phyloP scores from a whole-genome alignment of 495 filamentous ascomycete species.

The Podospora pseudopauciseta region DNA sequence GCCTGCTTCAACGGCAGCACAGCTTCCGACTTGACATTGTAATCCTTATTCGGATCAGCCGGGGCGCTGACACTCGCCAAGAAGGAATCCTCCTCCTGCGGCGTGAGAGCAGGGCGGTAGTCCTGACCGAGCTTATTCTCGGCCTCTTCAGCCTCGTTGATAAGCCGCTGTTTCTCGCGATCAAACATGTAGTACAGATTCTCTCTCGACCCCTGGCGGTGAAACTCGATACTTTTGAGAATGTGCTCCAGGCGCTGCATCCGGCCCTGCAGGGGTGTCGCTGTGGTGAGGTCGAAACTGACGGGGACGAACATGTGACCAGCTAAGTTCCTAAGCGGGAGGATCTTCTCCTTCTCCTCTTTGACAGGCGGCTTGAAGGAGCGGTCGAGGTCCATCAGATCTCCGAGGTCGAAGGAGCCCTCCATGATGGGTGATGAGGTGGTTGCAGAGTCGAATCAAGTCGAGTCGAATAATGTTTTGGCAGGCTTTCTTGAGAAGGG shows the following conservation, averaged over 20 bases:
- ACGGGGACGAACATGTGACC: conserved; percentile 46
- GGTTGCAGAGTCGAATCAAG: too few species aligned
- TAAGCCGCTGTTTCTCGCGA: conserved; percentile 36
- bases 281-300: conserved; percentile 30
- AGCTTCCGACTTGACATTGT: conserved; percentile 20
- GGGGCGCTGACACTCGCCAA: conserved; percentile 30
- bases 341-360: conserved; percentile 44
- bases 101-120: conserved; percentile 11
- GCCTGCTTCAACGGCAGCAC: not conserved
- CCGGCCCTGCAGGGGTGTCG: conserved; percentile 27
- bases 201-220: conserved; percentile 37
- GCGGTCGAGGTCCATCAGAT: conserved; percentile 31
- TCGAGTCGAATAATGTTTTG: too few species aligned
- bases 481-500: too few species aligned
- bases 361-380: conserved; percentile 43
- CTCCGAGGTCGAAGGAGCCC: not conserved
- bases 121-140: conserved; percentile 56
- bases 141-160: conserved; percentile 51
- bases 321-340: conserved; percentile 30
- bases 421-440: not conserved
- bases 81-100: conserved; percentile 26
- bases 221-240: conserved; percentile 40
- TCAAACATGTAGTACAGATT: conserved; percentile 44
- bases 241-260: conserved; percentile 32
- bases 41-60: conserved; percentile 21